A percentile compares a stretch with the other conserved stretches of the same genome.
These are phyloP conservation scores for Cystobasidium sp. DNA, from an alignment of 1,284 basidiomycete species.

Conservation along the genomic window DNA sequence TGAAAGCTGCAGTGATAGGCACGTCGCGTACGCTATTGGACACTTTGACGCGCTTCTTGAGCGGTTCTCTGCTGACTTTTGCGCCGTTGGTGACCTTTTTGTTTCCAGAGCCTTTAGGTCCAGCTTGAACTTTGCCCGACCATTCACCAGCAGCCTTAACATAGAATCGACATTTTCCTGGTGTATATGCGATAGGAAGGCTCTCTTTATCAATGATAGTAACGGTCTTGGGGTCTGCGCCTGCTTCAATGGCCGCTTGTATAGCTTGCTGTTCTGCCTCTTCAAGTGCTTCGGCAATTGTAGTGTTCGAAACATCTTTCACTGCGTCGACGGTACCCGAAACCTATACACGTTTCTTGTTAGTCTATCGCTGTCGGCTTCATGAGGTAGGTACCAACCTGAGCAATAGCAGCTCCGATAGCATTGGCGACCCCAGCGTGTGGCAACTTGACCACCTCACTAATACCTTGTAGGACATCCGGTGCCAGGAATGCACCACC, in stretches of 20 bases:
- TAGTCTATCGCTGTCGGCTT: not conserved
- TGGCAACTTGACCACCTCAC: constrained; percentile 62
- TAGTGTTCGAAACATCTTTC: constrained; percentile 48
- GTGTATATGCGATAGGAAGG: constrained; percentile 57
- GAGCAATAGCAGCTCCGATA: constrained; percentile 60
- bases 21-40: not conserved
- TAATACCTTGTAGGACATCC: constrained; percentile 60
- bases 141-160: constrained; percentile 63
- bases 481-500: constrained; percentile 64
- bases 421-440: constrained; percentile 65
- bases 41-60: not conserved
- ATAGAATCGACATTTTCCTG: constrained; percentile 58
- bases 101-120: not conserved
- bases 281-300: constrained; percentile 54
- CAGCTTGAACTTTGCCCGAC: constrained; percentile 45
- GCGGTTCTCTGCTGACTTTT: not conserved
- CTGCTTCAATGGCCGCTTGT: constrained; percentile 60
- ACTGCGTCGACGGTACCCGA: constrained; percentile 55
- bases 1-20: constrained; percentile 49
- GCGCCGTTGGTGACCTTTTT: not conserved
- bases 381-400: not conserved
- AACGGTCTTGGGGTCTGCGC: constrained; percentile 60
- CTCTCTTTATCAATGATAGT: constrained; percentile 62
- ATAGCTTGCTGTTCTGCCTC: constrained; percentile 61
- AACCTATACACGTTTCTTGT: constrained; percentile 45